Evolutionary conservation across 441 rosid species (phyloP).

Genomic region (Corymbia calophylla): DNA sequence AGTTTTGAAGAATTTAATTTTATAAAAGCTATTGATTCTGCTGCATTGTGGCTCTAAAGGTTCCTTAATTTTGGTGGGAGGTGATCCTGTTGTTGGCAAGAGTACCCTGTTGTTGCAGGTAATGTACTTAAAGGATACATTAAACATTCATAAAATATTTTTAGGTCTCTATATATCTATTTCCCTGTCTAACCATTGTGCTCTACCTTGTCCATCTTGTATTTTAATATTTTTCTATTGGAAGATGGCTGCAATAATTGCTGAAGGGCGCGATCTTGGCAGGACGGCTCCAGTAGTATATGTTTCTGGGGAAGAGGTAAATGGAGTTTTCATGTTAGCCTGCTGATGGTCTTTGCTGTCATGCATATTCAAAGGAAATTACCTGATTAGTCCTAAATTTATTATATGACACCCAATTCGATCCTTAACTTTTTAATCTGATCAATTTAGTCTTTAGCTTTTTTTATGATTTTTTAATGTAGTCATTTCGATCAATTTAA

Average conservation of each 20-base stretch:
- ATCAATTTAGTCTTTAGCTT: too few relatives aligned
- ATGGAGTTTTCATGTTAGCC: neutral
- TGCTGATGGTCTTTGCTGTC: neutral
- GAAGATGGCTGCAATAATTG: conserved; percentile 72
- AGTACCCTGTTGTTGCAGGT: conserved; percentile 93
- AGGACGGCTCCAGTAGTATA: conserved; percentile 70
- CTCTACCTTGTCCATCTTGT: neutral
- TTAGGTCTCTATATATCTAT: neutral
- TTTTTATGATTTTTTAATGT: too few relatives aligned
- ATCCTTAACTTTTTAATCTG: too few relatives aligned
- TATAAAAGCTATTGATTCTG: neutral
- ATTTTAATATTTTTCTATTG: conserved; percentile 1
- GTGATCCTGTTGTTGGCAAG: conserved; percentile 98
- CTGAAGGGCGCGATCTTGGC: conserved; percentile 43
- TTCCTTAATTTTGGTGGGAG: conserved; percentile 81
- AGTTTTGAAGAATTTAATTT: neutral
- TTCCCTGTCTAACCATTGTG: neutral
- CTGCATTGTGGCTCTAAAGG: conserved; percentile 28
- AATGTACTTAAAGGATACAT: neutral
- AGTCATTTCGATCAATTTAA: too few relatives aligned
- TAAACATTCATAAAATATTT: neutral
- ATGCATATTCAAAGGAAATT: too few relatives aligned
- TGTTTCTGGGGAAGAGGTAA: conserved; percentile 95
- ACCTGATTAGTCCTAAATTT: too few relatives aligned
- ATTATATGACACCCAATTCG: too few relatives aligned